Evolutionary conservation across 805 yeast genomes (phyloP), one percentile per base, ranked within the genome.

Genomic region (Ogataea paraovalis): DNA sequence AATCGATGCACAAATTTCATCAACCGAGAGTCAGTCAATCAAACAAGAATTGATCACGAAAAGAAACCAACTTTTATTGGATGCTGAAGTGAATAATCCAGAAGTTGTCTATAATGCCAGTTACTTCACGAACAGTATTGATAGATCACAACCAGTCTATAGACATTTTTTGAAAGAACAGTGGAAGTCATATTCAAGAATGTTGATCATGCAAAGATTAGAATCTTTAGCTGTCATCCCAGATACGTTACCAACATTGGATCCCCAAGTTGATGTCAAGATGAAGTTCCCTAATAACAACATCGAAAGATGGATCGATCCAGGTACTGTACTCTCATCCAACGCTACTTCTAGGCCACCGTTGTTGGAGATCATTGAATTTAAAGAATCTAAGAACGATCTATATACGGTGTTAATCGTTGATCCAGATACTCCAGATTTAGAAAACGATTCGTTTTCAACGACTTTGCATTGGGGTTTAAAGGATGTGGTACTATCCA

Each of bases 361-460:
- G n/a, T 75, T 80, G 20, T 71, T 92, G 47, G 76, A 80, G 62
- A 74, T 92, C 42, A 84, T 84, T 57, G 94, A 87, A 62, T 91
- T 80, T 59, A 88, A 68, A 39, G 69, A 72, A 23, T 68, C 72
- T 4, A 60, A 55, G n/a, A 63, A 73, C 10, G 80, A 80, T 50
- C 69, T 79, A 46, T 94, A 89, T 69, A 80, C 97, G 0, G 74
- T 91, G 8, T 64, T 92, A 40, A 68, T 94, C 42, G 94, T 94
- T 23, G 91, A 92, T 64, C 97, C 97, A 16, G 99, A 94, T 67
- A 80, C 82, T 40, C 97, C 98, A 14, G 90, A 90, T 60, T 58
- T 87, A 46, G 74, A 66, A 40, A 73, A 68, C 36, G 91, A 92
- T 69, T 67, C 86, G 1, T 92, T 67, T 71, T 74, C 73, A 46